A percentile compares a stretch with the other conserved stretches of the same genome.
These are phyloP conservation scores for Geotrichum siamense DNA, from an alignment of 1,139 yeast genomes.

Conservation along the genomic window DNA sequence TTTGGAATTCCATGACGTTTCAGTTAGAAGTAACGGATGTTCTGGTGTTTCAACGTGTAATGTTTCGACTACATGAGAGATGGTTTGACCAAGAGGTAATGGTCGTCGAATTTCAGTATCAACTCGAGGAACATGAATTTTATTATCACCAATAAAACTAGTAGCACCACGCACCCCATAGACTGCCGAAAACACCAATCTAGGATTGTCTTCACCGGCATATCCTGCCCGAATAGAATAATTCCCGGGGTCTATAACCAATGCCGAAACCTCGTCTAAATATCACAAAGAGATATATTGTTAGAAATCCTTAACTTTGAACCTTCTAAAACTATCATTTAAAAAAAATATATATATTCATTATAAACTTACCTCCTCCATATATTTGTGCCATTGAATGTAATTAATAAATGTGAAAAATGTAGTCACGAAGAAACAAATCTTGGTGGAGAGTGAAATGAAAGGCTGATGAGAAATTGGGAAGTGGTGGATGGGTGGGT, in stretches of 20 bases:
- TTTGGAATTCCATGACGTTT: constrained; percentile 76
- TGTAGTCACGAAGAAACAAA: not conserved
- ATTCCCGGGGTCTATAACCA: constrained; percentile 89
- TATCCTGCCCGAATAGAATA: constrained; percentile 76
- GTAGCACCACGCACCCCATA: constrained; percentile 22
- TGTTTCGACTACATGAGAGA: not conserved
- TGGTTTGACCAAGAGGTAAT: constrained; percentile 1
- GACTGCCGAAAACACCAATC: constrained; percentile 59
- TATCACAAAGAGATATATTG: constrained; percentile 7
- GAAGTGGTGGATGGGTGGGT: not conserved
- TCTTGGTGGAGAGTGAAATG: not conserved
- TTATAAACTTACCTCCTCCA: constrained; percentile 1
- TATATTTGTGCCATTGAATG: constrained; percentile 4
- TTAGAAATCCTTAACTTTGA: not conserved
- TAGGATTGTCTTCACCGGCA: constrained; percentile 92
- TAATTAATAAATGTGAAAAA: not conserved
- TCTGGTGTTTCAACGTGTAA: constrained; percentile 46
- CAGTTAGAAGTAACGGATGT: constrained; percentile 74
- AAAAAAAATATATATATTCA: too few species aligned
- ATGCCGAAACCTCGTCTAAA: constrained; percentile 82
- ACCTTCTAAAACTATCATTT: not conserved
- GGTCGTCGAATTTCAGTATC: constrained; percentile 32
- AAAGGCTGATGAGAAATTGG: not conserved
- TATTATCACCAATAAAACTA: constrained; percentile 31
- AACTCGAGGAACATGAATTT: constrained; percentile 30